These are phyloP conservation scores for Penicillium brevicompactum DNA, from an alignment of 2,329 filamentous ascomycete species.

Conservation along the genomic window DNA sequence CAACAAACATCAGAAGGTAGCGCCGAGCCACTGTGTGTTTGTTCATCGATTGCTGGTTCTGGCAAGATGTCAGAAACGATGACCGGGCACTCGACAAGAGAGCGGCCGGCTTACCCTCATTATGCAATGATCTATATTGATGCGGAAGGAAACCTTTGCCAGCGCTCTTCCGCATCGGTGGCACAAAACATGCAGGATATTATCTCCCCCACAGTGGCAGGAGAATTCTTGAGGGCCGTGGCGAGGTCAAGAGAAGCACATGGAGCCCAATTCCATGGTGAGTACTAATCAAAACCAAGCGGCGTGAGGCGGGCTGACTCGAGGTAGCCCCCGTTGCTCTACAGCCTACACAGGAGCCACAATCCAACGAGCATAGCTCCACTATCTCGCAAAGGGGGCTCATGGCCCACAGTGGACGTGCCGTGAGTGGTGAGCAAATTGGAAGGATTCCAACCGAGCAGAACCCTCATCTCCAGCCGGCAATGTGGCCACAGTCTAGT, in stretches of 20 bases:
- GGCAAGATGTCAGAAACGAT: conserved; percentile 16
- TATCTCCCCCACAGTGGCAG: conserved; percentile 31
- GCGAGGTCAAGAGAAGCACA: conserved; percentile 26
- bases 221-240: conserved; percentile 34
- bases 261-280: conserved; percentile 22
- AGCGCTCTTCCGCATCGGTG: conserved; percentile 33
- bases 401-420: neutral
- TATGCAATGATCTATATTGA: conserved; percentile 38
- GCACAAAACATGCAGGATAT: conserved; percentile 30
- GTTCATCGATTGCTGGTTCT: conserved; percentile 11
- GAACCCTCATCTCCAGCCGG: conserved; percentile 3
- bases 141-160: conserved; percentile 31
- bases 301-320: neutral
- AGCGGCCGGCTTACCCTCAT: conserved; percentile 27
- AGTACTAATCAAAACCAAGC: conserved; percentile 3
- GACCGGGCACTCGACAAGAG: conserved; percentile 25
- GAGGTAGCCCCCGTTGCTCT: conserved; percentile 2
- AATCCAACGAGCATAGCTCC: neutral
- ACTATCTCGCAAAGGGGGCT: conserved; percentile 7
- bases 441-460: neutral
- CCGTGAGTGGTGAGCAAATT: neutral
- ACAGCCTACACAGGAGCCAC: conserved; percentile 7
- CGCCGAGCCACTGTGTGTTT: neutral
- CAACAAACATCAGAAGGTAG: neutral
- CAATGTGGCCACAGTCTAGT: conserved; percentile 14